Percentiles rank a stretch among this genome's conserved stretches.
Evolutionary conservation across 2,329 filamentous ascomycete species (phyloP).

Genomic region (Scolecobasidium constrictum): DNA sequence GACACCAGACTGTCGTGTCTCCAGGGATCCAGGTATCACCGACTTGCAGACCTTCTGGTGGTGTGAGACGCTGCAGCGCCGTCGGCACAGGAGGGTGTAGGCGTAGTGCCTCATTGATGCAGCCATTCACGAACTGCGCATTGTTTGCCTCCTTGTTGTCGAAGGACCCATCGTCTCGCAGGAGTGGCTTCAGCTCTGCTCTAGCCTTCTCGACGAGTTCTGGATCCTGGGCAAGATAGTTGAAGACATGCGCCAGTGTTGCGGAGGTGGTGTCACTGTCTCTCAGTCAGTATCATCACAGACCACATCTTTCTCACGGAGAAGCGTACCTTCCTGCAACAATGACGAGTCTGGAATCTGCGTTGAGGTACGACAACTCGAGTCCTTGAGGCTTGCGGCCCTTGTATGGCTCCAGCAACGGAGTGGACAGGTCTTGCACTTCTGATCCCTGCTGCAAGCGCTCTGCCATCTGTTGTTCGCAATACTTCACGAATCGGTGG

Average conservation of each 20-base stretch:
- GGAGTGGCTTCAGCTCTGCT: neutral
- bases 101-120: constrained; percentile 14
- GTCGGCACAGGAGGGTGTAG: constrained; percentile 13
- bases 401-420: constrained; percentile 33
- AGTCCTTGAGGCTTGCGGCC: constrained; percentile 13
- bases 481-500: constrained; percentile 25
- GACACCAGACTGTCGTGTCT: constrained; percentile 11
- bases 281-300: too few species aligned
- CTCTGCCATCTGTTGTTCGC: constrained; percentile 20
- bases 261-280: constrained; percentile 4
- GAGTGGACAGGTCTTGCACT: neutral
- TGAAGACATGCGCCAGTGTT: constrained; percentile 4
- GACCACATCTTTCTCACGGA: too few species aligned
- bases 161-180: neutral
- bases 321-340: too few species aligned
- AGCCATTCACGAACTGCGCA: constrained; percentile 18
- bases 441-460: constrained; percentile 15
- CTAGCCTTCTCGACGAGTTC: neutral
- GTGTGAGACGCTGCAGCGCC: constrained; percentile 10
- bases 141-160: constrained; percentile 19
- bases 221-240: constrained; percentile 7
- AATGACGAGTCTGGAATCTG: neutral
- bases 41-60: constrained; percentile 11
- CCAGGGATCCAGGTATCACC: constrained; percentile 13
- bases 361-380: neutral